phyloP scores from a whole-genome alignment of 495 filamentous ascomycete species.

The Zalerion maritima region DNA sequence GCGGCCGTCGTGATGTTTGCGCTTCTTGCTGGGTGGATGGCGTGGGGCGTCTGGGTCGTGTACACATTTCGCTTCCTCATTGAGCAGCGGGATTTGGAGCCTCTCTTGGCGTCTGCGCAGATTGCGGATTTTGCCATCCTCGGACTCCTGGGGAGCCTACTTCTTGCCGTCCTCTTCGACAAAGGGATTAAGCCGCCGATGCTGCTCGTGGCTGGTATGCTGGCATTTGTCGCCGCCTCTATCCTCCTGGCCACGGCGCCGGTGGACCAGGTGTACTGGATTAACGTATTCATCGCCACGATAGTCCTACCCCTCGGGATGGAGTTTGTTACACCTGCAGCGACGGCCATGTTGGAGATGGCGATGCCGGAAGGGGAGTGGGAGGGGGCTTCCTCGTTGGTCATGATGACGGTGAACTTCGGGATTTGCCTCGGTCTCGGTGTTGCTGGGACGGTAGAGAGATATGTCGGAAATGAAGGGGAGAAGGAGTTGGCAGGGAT shows the following conservation, averaged over 20 bases:
- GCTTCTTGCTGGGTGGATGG: constrained; percentile 42
- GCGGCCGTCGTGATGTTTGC: constrained; percentile 38
- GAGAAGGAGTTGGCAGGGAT: too few relatives aligned
- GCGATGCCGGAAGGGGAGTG: too few relatives aligned
- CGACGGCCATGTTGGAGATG: too few relatives aligned
- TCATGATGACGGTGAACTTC: constrained; percentile 31
- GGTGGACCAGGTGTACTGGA: constrained; percentile 42
- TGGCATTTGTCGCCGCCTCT: constrained; percentile 29
- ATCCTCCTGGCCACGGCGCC: constrained; percentile 33
- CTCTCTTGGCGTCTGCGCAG: constrained; percentile 33
- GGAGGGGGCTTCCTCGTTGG: constrained; percentile 24
- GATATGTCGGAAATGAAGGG: constrained; percentile 20
- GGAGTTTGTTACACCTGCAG: constrained; percentile 23
- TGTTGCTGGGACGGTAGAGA: constrained; percentile 31
- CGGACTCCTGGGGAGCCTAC: constrained; percentile 30
- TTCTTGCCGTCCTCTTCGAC: constrained; percentile 29
- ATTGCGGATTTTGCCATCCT: constrained; percentile 24
- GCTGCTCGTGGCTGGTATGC: constrained; percentile 36
- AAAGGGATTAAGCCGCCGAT: constrained; percentile 22
- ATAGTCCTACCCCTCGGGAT: constrained; percentile 47
- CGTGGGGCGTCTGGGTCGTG: constrained; percentile 45
- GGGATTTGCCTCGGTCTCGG: constrained; percentile 31
- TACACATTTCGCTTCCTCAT: constrained; percentile 40
- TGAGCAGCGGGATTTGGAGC: constrained; percentile 27
- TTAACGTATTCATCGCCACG: constrained; percentile 39